A percentile compares a stretch with the other conserved stretches of the same genome.
phyloP scores from a whole-genome alignment of 2,329 filamentous ascomycete genomes.

The Pezizomycotina sp. region DNA sequence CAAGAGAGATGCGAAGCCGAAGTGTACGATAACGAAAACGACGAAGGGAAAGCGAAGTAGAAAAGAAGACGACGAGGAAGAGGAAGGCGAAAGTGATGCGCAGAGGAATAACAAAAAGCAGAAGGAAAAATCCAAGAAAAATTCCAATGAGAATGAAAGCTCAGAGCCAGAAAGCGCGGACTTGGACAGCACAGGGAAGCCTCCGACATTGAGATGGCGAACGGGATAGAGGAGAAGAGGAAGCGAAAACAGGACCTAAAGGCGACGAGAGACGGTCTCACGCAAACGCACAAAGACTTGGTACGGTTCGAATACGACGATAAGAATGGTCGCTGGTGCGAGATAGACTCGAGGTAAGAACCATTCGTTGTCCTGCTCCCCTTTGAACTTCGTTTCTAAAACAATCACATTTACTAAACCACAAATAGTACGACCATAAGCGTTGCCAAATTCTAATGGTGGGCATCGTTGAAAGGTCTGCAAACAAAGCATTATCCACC shows the following conservation, averaged over 20 bases:
- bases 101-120: constrained; percentile 27
- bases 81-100: constrained; percentile 35
- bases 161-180: constrained; percentile 24
- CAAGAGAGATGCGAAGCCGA: constrained; percentile 56
- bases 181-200: constrained; percentile 36
- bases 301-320: constrained; percentile 68
- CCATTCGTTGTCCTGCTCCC: too few relatives aligned
- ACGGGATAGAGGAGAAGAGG: constrained; percentile 29
- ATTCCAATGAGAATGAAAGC: constrained; percentile 28
- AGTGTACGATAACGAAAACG: constrained; percentile 64
- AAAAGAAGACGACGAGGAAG: constrained; percentile 43
- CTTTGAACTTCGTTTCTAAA: too few relatives aligned
- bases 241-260: constrained; percentile 24
- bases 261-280: constrained; percentile 46
- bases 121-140: constrained; percentile 34
- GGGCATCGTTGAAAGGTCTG: constrained; percentile 71
- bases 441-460: constrained; percentile 88
- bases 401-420: neutral
- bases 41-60: constrained; percentile 59
- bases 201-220: constrained; percentile 26
- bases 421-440: constrained; percentile 48
- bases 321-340: constrained; percentile 53
- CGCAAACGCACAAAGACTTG: constrained; percentile 47
- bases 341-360: constrained; percentile 68
- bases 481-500: constrained; percentile 66